Percentiles rank a stretch among this genome's conserved stretches.
These are phyloP conservation scores for Musa acuminata DNA, from an alignment of 176 grass and related monocot species.

Conservation along the genomic window DNA sequence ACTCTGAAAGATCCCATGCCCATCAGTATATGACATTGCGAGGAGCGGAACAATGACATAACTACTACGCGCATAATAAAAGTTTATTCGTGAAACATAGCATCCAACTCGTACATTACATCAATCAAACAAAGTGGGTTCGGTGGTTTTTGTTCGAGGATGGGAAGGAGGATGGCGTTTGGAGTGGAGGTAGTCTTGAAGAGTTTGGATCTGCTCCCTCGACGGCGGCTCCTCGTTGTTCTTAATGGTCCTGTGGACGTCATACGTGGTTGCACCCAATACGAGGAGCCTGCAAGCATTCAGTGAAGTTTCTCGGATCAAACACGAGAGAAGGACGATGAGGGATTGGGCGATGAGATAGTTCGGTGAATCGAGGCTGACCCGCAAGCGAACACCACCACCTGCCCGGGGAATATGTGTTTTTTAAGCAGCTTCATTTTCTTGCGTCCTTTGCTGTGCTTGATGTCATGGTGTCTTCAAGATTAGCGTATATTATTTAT, in stretches of 20 bases:
- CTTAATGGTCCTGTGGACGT: slow-evolving; percentile 88
- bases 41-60: too few species aligned
- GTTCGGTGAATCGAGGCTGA: slow-evolving; percentile 9
- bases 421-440: slow-evolving; percentile 53
- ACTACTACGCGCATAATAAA: neutral
- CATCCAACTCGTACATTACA: neutral
- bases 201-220: slow-evolving; percentile 57
- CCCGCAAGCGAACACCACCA: slow-evolving; percentile 40
- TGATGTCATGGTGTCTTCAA: too few species aligned
- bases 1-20: neutral
- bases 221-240: slow-evolving; percentile 60
- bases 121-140: too few species aligned
- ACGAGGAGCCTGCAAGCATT: slow-evolving; percentile 37
- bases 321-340: neutral
- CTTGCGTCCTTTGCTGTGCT: neutral
- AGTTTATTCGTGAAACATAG: neutral
- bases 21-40: too few species aligned
- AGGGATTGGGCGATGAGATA: neutral
- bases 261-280: slow-evolving; percentile 67
- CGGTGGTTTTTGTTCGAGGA: neutral
- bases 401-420: slow-evolving; percentile 49
- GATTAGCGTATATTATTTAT: too few species aligned
- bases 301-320: neutral
- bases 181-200: slow-evolving; percentile 53
- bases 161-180: slow-evolving; percentile 18